phyloP scores from a whole-genome alignment of 1,139 yeast genomes.

The Geotrichum armillariae region DNA sequence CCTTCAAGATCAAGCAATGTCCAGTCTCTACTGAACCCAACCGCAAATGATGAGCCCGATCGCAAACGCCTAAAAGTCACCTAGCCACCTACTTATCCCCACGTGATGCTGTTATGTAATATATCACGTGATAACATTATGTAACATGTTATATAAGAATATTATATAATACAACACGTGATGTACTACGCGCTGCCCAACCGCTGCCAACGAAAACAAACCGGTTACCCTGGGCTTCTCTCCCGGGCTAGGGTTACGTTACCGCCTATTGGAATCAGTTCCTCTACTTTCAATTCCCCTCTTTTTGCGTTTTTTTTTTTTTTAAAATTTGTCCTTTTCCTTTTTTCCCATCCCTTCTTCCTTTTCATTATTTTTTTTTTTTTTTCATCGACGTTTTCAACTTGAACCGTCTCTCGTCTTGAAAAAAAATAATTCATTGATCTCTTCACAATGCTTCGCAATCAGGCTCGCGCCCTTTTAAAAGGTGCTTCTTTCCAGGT shows the following conservation, averaged over 20 bases:
- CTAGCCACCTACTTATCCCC: neutral
- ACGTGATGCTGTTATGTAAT: too few relatives aligned
- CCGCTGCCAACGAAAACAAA: too few relatives aligned
- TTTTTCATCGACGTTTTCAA: slow-evolving; percentile 4
- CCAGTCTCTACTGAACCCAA: slow-evolving; percentile 30
- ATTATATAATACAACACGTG: too few relatives aligned
- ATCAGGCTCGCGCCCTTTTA: slow-evolving; percentile 12
- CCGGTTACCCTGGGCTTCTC: too few relatives aligned
- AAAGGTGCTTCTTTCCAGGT: slow-evolving; percentile 18
- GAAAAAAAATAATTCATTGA: too few relatives aligned
- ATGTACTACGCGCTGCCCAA: too few relatives aligned
- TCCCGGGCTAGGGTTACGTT: too few relatives aligned
- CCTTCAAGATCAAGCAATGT: slow-evolving; percentile 23
- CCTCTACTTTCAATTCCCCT: neutral
- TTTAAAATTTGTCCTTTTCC: slow-evolving; percentile 10
- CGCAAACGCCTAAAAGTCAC: slow-evolving; percentile 14
- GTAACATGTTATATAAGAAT: too few relatives aligned
- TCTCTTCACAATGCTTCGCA: slow-evolving; percentile 18
- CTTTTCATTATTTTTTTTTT: slow-evolving; percentile 1
- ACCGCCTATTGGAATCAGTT: neutral
- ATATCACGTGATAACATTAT: too few relatives aligned
- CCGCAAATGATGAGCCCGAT: slow-evolving; percentile 16
- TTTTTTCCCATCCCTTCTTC: slow-evolving; percentile 12
- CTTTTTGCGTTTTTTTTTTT: neutral
- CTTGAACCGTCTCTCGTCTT: too few relatives aligned